Base-by-base conservation (phyloP, 371 early-diverging fungal species). In the Circinella umbellata region DNA sequence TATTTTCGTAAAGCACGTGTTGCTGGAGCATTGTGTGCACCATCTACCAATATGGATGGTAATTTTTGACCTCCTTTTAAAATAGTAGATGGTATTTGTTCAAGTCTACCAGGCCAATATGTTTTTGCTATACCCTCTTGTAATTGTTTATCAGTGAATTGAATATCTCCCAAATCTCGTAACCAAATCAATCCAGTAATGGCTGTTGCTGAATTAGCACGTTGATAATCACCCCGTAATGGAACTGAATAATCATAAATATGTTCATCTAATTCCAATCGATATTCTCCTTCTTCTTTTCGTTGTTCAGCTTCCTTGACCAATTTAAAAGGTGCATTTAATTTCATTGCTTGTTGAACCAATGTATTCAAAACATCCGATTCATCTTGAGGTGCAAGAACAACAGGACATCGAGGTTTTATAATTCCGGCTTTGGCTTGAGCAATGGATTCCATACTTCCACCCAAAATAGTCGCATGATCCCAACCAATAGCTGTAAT, bases 1-100 rank as follows among this genome's bases (percentile, higher is more conserved):
- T 88, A 94, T 3, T 72, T 71, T 7, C 89, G 75, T 35, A 97
- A 77, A 4, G 83, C 91, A 14, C 68, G 61, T 0, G 93, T 89
- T 0, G 95, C 94, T 4, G 89, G 89, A 61, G 84, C 82, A 75
- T 98, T 98, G 75, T 98, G 97, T 1, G 96, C 95, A 11, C 96
- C 98, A 73, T 98, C 96, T 0, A 94, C 85, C 18, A 96, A 77
- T 9, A 95, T 69, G 46, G 65, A 49, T 27, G 51, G 66, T 9
- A 64, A 39, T 3, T 35, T 1, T 3, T 18, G 70, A 15, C 57
- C 47, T 17, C 53, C 27, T 27, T 27, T 35, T 27, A 69, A 10
- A 11, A 34, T 15, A 8, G 65, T 10, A 18, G 20, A 4, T 18
- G 48, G 67, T 9, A 92, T 68, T 88, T 90, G 91, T 61, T 95